A percentile compares a stretch with the other conserved stretches of the same genome.
These are phyloP conservation scores for Leccinum incarnatum DNA, from an alignment of 768 basidiomycete species.

Conservation along the genomic window DNA sequence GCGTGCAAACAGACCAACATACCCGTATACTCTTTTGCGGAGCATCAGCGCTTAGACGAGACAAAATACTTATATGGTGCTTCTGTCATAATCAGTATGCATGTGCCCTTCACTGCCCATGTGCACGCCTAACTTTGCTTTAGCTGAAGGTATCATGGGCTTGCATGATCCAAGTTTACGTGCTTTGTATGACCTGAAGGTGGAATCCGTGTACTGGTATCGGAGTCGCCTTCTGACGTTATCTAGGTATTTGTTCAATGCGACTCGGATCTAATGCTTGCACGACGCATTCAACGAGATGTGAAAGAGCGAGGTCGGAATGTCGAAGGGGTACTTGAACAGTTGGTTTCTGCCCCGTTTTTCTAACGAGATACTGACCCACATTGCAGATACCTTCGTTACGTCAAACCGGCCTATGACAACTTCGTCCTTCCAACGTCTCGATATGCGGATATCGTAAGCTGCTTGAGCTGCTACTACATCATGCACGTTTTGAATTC, in stretches of 20 bases:
- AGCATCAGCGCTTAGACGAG: slow-evolving; percentile 80
- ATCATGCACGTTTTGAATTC: not conserved
- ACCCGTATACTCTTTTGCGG: slow-evolving; percentile 90
- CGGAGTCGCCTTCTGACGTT: not conserved
- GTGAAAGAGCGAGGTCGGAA: slow-evolving; percentile 82
- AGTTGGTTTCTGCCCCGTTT: slow-evolving; percentile 44
- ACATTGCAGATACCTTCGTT: slow-evolving; percentile 76
- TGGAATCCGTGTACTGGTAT: slow-evolving; percentile 23
- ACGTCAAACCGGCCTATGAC: slow-evolving; percentile 93
- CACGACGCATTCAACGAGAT: slow-evolving; percentile 86
- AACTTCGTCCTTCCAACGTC: slow-evolving; percentile 90
- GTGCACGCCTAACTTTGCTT: not conserved
- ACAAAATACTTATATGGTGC: slow-evolving; percentile 92
- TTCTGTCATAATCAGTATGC: slow-evolving; percentile 78
- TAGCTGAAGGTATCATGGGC: slow-evolving; percentile 91
- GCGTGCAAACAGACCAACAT: slow-evolving; percentile 81
- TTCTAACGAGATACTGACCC: slow-evolving; percentile 1
- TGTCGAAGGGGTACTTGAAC: slow-evolving; percentile 85
- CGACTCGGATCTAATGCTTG: slow-evolving; percentile 96
- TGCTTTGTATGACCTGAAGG: slow-evolving; percentile 89
- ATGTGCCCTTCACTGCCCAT: not conserved
- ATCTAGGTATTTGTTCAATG: slow-evolving; percentile 83
- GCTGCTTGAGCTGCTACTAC: not conserved
- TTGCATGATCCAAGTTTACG: slow-evolving; percentile 78
- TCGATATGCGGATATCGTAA: slow-evolving; percentile 84